Evolutionary conservation across 139 green algal species (phyloP).

Genomic region (Coccomyxa sp.): DNA sequence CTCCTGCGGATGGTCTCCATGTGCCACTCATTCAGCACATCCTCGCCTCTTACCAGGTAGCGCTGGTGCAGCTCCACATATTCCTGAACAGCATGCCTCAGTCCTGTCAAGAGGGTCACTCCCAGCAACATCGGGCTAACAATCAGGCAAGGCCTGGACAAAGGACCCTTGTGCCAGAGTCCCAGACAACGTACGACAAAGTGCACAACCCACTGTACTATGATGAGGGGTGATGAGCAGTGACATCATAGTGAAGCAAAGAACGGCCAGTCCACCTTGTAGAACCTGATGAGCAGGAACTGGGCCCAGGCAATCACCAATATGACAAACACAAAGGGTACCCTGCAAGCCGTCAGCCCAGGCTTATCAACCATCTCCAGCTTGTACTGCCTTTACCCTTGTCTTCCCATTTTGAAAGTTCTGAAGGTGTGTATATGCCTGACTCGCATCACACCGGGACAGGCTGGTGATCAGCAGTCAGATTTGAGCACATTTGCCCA

Average conservation of each 20-base stretch:
- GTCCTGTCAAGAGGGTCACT: background rate
- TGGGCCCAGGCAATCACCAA: background rate
- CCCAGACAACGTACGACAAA: background rate
- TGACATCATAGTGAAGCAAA: background rate
- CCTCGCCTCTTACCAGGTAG: background rate
- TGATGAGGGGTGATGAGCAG: background rate
- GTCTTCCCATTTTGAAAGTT: background rate
- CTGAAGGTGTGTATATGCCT: too few relatives aligned
- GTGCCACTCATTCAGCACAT: constrained; percentile 1
- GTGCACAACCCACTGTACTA: background rate
- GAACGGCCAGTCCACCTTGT: background rate
- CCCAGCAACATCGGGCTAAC: background rate
- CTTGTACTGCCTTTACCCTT: background rate
- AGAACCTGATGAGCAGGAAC: constrained; percentile 1
- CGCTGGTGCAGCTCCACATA: constrained; percentile 8
- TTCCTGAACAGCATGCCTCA: background rate
- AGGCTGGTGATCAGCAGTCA: background rate
- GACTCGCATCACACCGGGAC: background rate
- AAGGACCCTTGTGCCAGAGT: background rate
- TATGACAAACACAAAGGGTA: background rate
- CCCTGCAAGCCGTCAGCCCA: background rate
- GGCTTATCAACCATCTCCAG: too few relatives aligned
- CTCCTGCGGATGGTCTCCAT: background rate
- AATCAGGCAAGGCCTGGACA: background rate
- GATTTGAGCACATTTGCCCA: background rate